Conservation (phyloP, 139 green algal species). For the Gonium pectorale region DNA sequence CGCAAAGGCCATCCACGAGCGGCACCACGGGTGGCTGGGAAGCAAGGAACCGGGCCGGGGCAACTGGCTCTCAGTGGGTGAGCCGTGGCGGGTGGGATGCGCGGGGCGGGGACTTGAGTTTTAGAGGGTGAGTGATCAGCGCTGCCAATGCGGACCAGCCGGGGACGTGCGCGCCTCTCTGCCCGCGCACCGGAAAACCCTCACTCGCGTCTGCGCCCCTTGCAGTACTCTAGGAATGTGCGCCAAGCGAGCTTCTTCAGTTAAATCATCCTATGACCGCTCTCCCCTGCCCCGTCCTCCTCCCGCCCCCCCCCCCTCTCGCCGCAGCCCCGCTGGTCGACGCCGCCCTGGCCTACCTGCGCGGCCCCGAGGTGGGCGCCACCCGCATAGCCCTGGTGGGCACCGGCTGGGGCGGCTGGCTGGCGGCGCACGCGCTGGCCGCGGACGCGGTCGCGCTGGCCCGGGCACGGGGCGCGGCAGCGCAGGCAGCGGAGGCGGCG, state of each 20-base stretch:
- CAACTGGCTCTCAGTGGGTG: background rate
- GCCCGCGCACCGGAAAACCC: too few species aligned
- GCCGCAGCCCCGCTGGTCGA: slow-evolving; percentile 4
- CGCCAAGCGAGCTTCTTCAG: too few species aligned
- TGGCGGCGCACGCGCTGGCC: background rate
- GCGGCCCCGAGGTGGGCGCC: slow-evolving; percentile 5
- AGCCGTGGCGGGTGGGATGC: too few species aligned
- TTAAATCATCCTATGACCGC: too few species aligned
- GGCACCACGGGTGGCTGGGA: slow-evolving; percentile 2
- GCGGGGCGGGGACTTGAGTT: too few species aligned
- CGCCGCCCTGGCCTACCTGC: slow-evolving; percentile 15
- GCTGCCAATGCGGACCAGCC: too few species aligned
- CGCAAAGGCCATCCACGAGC: background rate
- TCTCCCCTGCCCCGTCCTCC: background rate
- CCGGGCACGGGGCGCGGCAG: background rate
- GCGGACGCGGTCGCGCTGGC: background rate
- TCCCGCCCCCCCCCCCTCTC: background rate
- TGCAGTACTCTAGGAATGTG: too few species aligned
- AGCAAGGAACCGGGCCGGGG: background rate
- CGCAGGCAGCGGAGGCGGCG: background rate
- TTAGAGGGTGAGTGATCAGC: too few species aligned
- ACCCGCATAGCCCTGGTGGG: background rate
- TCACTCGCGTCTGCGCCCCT: too few species aligned
- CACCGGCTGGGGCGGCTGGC: slow-evolving; percentile 34
- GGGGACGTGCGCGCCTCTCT: too few species aligned